Evolutionary conservation across 768 basidiomycete genomes (phyloP), one percentile per base, ranked within the genome.

Genomic region (Paxillus involutus): DNA sequence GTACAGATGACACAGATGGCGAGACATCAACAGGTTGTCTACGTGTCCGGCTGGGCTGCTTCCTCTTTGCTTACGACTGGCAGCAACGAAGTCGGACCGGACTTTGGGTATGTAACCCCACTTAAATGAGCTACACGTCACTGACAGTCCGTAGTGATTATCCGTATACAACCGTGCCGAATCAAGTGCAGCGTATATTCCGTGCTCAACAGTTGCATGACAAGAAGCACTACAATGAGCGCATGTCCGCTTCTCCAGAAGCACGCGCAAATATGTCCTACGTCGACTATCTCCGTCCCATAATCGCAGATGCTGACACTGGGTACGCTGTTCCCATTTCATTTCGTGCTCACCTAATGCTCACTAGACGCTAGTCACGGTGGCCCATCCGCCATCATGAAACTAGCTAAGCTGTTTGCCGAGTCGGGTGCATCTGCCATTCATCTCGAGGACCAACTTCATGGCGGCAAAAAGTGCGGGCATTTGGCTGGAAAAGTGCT

Each of bases 1-100:
- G 82, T 94, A 13, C 94, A 92, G 73, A 91, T 94, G 89, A 94
- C 91, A 0, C 94, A 97, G 73, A 92, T 93, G 90, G 94, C 91
- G 8, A 75, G 75, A 49, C 81, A 90, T 63, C 89, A 91, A 63
- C 89, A 97, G 65, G 85, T 89, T 33, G 82, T 94, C 3, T 98
- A 98, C 63, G 76, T 98, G n/a, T 91, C 89, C 47, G 94, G 95
- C 10, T 96, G 94, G 94, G 93, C 91, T 13, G 80, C 85, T 24
- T 90, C 88, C 42, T 92, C 89, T 59, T 78, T 94, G 45, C 75
- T 96, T 48, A 94, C 94, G 5, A 94, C 94, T 2, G 91, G 86
- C 8, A 89, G 85, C 67, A 95, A 94, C 68, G 91, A 95, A 72
- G 89, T 94, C 53, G 93, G 93, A 14, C 94, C 92, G 19, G 94